Evolutionary conservation across 164 flowering plant genomes (phyloP).

Genomic region (Macadamia integrifolia): DNA sequence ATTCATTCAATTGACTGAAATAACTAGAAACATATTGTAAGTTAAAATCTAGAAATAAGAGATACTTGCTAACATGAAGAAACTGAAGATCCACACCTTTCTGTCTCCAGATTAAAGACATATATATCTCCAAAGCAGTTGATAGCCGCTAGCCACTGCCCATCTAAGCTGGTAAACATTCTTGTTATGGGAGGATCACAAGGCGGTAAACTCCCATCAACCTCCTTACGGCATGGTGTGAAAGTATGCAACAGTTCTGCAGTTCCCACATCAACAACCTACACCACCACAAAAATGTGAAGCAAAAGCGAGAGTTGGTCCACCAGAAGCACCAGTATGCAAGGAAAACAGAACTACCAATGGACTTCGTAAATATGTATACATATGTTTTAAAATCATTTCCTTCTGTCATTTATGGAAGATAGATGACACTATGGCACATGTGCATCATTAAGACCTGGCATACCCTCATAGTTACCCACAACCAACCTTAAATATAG

Average conservation of each 20-base stretch:
- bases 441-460: no score
- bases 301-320: not conserved
- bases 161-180: slow-evolving; percentile 74
- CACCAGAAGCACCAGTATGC: no score
- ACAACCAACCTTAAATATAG: no score
- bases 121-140: slow-evolving; percentile 92
- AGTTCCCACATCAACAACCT: slow-evolving; percentile 65
- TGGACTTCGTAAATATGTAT: not conserved
- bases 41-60: not conserved
- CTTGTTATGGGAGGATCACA: slow-evolving; percentile 85
- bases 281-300: slow-evolving; percentile 11
- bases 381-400: not conserved
- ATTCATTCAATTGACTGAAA: no score
- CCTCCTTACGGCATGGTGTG: slow-evolving; percentile 55
- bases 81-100: slow-evolving; percentile 41
- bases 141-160: slow-evolving; percentile 88
- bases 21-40: not conserved
- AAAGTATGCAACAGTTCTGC: slow-evolving; percentile 48
- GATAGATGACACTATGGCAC: no score
- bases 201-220: slow-evolving; percentile 42
- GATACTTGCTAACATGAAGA: not conserved
- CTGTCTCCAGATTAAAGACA: slow-evolving; percentile 70
- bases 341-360: not conserved
- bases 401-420: not conserved
- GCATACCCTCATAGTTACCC: no score